Evolutionary conservation across 495 filamentous ascomycete genomes (phyloP).

Genomic region (Lindgomyces ingoldianus): DNA sequence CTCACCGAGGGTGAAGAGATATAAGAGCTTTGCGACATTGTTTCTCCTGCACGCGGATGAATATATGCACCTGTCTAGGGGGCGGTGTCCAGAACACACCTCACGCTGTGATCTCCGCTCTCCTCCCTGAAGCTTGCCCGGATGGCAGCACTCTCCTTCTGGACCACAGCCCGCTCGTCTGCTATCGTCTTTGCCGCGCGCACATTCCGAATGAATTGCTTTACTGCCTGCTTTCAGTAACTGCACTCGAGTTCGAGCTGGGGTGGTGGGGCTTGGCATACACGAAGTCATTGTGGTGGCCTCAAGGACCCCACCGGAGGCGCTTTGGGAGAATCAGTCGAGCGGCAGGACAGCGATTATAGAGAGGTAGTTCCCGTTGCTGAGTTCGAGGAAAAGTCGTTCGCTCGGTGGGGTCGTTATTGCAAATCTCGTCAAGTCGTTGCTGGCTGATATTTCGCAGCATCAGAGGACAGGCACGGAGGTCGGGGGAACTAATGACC

Average conservation of each 20-base stretch:
- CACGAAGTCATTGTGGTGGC: conserved; percentile 66
- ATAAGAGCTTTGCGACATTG: conserved; percentile 97
- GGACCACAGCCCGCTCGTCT: conserved; percentile 95
- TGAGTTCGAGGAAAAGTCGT: neutral
- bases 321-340: conserved; percentile 2
- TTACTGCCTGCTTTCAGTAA: conserved; percentile 60
- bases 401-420: neutral
- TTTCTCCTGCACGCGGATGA: conserved; percentile 67
- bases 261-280: conserved; percentile 47
- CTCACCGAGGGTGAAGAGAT: conserved; percentile 98
- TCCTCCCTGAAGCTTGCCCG: conserved; percentile 96
- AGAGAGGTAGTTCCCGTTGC: neutral
- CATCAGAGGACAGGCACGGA: neutral
- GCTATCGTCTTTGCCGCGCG: conserved; percentile 97
- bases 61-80: conserved; percentile 6
- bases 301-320: conserved; percentile 37
- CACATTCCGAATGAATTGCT: conserved; percentile 99
- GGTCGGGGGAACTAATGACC: neutral
- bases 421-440: neutral
- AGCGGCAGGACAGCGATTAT: neutral
- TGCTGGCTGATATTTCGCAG: conserved; percentile 15
- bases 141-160: conserved; percentile 98
- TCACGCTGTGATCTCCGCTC: conserved; percentile 83
- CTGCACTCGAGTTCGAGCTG: neutral
- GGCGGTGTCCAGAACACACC: conserved; percentile 55